Conservation (phyloP, 345 rosid species). For the Rhodamnia argentea region DNA sequence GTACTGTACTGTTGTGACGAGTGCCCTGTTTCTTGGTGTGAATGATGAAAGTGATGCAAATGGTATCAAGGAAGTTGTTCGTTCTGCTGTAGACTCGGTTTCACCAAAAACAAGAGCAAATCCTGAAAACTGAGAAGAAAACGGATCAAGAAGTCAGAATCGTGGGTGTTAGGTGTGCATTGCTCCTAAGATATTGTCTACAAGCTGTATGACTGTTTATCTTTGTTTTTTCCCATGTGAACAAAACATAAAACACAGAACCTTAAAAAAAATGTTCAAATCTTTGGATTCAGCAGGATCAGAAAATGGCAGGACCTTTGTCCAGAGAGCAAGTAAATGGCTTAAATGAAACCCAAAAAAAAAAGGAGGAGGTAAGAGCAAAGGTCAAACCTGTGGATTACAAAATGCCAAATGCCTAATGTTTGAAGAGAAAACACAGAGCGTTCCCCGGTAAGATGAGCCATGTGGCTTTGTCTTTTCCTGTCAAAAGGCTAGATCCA, state of each 20-base stretch:
- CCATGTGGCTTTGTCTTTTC: not conserved
- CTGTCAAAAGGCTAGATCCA: not conserved
- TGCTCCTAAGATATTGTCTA: not conserved
- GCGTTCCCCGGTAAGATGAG: not conserved
- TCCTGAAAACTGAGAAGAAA: not conserved
- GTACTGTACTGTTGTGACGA: not conserved
- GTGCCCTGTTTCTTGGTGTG: not conserved
- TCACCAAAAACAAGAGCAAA: not conserved
- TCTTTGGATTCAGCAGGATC: not conserved
- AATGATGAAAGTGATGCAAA: not conserved
- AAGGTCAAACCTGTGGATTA: not conserved
- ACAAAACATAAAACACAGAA: not conserved
- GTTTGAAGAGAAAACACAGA: not conserved
- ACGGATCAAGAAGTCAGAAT: not conserved
- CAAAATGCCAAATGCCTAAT: not conserved
- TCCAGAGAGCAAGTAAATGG: not conserved
- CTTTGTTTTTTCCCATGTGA: not conserved
- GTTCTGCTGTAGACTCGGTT: not conserved
- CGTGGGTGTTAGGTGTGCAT: not conserved
- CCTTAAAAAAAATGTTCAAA: not conserved
- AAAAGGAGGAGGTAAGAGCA: not conserved
- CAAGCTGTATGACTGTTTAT: not conserved
- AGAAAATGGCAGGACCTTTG: not conserved
- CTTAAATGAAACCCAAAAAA: not conserved
- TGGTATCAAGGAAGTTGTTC: not conserved